These are phyloP conservation scores for Paramecium octaurelia DNA, from an alignment of 73 alveolate genomes.

Conservation along the genomic window DNA sequence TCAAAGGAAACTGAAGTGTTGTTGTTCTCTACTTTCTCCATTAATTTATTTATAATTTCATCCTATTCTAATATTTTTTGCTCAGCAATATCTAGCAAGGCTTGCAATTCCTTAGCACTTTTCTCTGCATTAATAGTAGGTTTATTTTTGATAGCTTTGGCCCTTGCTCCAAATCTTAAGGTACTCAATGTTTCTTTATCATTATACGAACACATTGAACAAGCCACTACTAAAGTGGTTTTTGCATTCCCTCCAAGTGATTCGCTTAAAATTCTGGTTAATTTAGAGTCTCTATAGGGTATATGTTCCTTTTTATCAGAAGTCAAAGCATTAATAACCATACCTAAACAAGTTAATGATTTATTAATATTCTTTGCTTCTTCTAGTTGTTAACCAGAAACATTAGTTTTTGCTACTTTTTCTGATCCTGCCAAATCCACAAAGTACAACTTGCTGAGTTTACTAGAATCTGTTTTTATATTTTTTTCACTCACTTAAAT, in stretches of 20 bases:
- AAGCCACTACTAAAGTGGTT: conserved; percentile 85
- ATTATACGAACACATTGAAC: conserved; percentile 79
- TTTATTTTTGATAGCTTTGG: conserved; percentile 88
- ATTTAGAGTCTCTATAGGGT: conserved; percentile 95
- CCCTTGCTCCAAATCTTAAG: conserved; percentile 90
- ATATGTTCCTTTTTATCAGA: conserved; percentile 82
- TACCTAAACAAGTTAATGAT: conserved; percentile 92
- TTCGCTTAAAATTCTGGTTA: conserved; percentile 90
- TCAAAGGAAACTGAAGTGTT: not conserved
- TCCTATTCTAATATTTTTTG: conserved; percentile 62
- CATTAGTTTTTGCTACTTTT: conserved; percentile 89
- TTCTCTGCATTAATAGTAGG: conserved; percentile 74
- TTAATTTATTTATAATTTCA: conserved; percentile 35
- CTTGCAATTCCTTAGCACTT: conserved; percentile 75
- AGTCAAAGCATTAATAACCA: conserved; percentile 94
- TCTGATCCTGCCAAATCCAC: conserved; percentile 99
- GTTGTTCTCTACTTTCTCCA: not conserved
- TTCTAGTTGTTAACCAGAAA: conserved; percentile 89
- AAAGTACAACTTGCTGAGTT: conserved; percentile 89
- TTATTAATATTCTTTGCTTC: conserved; percentile 95
- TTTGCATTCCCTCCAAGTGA: conserved; percentile 94
- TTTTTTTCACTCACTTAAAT: conserved; percentile 87
- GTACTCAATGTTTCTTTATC: conserved; percentile 92
- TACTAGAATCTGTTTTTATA: conserved; percentile 81
- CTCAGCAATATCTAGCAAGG: conserved; percentile 65